Base-by-base conservation (phyloP, 345 rosid species). In the Pistacia vera region DNA sequence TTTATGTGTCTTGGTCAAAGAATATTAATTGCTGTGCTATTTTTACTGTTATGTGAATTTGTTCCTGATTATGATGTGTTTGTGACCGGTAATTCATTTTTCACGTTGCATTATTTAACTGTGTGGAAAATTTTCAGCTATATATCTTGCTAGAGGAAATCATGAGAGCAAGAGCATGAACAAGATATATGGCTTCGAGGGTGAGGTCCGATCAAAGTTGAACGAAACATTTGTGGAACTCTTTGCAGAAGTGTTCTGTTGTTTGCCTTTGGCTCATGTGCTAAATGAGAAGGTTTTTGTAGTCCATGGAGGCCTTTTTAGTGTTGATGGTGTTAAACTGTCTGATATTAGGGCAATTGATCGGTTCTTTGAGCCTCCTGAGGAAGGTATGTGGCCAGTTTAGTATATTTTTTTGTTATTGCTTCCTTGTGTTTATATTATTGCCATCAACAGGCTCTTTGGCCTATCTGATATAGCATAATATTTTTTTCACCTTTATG, bases 151-250 rank as follows among this genome's bases (percentile, higher is more conserved):
- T 7, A 90, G 98, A 85, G 99, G 99, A 80, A 96, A 96, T 74
- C 98, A 96, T 74, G 99, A 96, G 85, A 96, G 99, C 91, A 96
- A 91, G 90, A 96, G 98, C 87, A 96, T 96, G 99, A 96, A 96
- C 88, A 96, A 92, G 81, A 96, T 96, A 67, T 96, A 96, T 85
- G 99, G 99, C 68, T 96, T 96, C 54, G 99, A 96, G 91, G 99
- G 99, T 2, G 99, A 96, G 80, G 99, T 96, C 71, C 90, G 90
- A 75, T 90, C 98, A 77, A 93, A 96, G 89, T 65, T 96, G 93
- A 96, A 84, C 38, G 99, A 96, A 66, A 86, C 90, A 59, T 96
- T 96, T 44, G 97, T 93, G 83, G 98, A 91, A 73, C 99, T 96
- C 76, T 96, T 93, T 79, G 93, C 99, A 2, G 98, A 93, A 81